Evolutionary conservation across 1,139 yeast species (phyloP).

Genomic region (Debaryomycetaceae sp.): DNA sequence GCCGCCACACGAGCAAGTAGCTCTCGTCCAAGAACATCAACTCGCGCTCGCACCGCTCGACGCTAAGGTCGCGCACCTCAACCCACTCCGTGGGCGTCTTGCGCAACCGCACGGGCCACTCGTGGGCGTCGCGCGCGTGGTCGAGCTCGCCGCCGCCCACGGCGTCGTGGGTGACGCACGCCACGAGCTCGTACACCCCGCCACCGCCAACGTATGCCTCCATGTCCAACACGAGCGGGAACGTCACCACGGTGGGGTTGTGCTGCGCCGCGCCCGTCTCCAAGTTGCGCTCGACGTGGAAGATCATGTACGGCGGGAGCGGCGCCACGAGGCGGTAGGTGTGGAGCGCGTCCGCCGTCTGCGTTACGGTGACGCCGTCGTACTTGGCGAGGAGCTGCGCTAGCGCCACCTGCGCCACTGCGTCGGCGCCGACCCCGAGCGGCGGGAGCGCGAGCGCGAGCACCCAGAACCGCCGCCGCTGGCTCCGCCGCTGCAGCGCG

Average conservation of each 20-base stretch:
- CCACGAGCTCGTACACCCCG: conserved; percentile 42
- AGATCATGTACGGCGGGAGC: conserved; percentile 50
- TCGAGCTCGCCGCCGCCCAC: conserved; percentile 17
- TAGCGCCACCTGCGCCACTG: conserved; percentile 53
- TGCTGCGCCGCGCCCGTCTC: conserved; percentile 18
- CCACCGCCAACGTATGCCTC: conserved; percentile 20
- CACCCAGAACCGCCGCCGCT: conserved; percentile 49
- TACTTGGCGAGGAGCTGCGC: conserved; percentile 45
- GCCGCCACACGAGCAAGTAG: conserved; percentile 66
- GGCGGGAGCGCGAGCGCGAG: conserved; percentile 58
- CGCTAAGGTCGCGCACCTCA: conserved; percentile 49
- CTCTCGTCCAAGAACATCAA: conserved; percentile 60
- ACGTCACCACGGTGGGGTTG: conserved; percentile 64
- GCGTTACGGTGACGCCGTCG: conserved; percentile 20
- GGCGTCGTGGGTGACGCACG: conserved; percentile 48
- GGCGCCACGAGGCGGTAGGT: conserved; percentile 35
- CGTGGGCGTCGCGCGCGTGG: conserved; percentile 24
- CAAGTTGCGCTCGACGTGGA: conserved; percentile 53
- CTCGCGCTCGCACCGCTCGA: conserved; percentile 48
- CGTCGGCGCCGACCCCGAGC: conserved; percentile 42
- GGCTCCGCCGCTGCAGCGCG: conserved; percentile 13
- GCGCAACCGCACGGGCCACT: conserved; percentile 52
- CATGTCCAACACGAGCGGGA: conserved; percentile 45
- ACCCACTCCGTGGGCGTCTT: conserved; percentile 47
- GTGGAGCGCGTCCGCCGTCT: conserved; percentile 19